phyloP scores from a whole-genome alignment of 306 rosid genomes.

The Alnus glutinosa region DNA sequence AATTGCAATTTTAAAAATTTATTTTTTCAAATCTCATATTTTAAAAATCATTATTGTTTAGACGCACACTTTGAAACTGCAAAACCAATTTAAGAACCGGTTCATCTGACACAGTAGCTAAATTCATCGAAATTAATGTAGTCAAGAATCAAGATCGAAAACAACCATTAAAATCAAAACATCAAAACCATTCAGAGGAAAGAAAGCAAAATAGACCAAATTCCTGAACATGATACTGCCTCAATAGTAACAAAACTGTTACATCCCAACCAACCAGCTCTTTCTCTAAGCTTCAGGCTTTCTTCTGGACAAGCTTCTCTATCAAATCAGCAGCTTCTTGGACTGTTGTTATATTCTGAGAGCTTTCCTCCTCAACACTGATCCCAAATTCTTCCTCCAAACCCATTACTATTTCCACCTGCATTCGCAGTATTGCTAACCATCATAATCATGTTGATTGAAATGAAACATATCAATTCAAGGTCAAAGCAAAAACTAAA shows the following conservation, averaged over 20 bases:
- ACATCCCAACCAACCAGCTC: not conserved
- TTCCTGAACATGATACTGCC: not conserved
- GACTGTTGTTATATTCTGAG: conserved; percentile 46
- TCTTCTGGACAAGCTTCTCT: conserved; percentile 46
- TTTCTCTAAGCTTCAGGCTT: conserved; percentile 18
- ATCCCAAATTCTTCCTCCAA: conserved; percentile 54
- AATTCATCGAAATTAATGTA: too few relatives aligned
- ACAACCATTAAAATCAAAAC: not conserved
- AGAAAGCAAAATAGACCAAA: not conserved
- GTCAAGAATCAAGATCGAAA: too few relatives aligned
- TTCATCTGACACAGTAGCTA: too few relatives aligned
- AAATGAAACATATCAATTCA: not conserved
- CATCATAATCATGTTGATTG: not conserved
- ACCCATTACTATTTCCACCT: conserved; percentile 63
- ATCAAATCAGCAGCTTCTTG: conserved; percentile 58
- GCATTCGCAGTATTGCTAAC: not conserved
- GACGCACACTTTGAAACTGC: too few relatives aligned
- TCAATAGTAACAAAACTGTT: not conserved
- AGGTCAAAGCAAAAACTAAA: not conserved
- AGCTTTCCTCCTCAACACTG: conserved; percentile 41
- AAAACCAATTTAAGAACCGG: too few relatives aligned
- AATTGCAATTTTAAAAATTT: too few relatives aligned
- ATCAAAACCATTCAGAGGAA: not conserved
- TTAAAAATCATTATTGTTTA: too few relatives aligned
- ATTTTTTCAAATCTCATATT: too few relatives aligned